Base-by-base conservation (phyloP, 2,329 filamentous ascomycete genomes). In the Neonectria ditissima region DNA sequence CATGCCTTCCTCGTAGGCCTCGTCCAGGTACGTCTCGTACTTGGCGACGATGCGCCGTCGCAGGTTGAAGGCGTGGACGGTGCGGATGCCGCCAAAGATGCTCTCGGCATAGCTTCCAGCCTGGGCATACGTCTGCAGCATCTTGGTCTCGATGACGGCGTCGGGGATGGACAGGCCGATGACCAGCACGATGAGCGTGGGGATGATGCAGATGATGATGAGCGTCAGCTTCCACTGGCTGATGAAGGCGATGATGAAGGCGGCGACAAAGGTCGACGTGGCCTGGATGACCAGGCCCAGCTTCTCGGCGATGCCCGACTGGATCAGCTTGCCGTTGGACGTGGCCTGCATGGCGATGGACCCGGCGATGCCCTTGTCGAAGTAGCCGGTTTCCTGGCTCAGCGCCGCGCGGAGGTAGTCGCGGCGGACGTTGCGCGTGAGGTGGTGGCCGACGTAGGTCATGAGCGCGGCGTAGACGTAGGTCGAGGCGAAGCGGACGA, bases 401-500 rank as follows among this genome's bases (percentile, higher is more conserved):
- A 88, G 75, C 0, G 83, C 79, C 16, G 80, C 76, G 39, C 80
- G 78, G 9, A 87, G 76, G 65, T 86, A 87, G 30, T 78, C 76
- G 45, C 81, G 78, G 5, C 86, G 76, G 28, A 80, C 71, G 50
- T 76, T 81, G 55, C 82, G 80, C 4, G 82, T 83, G 2, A 83
- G 82, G 16, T 82, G 77, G 53, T 82, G 81, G 2, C 83, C 82
- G 4, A 81, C 78, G 34, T 85, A 81, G 5, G 81, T 85, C n/a
- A 85, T 71, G 28, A 77, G 72, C 3, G 74, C 71, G 26, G 76
- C 77, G 67, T 80, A 79, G 18, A 80, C 68, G 66, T 87, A 88
- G 8, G 81, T 78, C 8, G 84, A 71, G 22, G 74, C 70, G 63
- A 87, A 83, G 30, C 84, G 82, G 0, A 75, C 86, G 53, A 87